Evolutionary conservation across 2,329 filamentous ascomycete genomes (phyloP).

Genomic region (Plectosphaerella cucumerina): DNA sequence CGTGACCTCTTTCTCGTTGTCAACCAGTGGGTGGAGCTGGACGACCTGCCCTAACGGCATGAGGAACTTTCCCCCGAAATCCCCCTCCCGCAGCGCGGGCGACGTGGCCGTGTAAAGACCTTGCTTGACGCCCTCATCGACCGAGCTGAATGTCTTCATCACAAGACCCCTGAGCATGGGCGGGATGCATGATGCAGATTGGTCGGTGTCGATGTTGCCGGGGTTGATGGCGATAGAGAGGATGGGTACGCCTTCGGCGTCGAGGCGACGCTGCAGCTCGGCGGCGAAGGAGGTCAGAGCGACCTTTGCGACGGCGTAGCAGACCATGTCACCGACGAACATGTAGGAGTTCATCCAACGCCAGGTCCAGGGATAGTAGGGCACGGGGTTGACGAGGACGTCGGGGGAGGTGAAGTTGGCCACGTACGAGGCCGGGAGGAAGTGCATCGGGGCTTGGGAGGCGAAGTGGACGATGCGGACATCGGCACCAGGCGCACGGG

Average conservation of each 20-base stretch:
- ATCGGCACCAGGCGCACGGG: constrained; percentile 11
- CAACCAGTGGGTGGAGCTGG: constrained; percentile 3
- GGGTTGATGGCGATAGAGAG: constrained; percentile 14
- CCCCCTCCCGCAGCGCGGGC: constrained; percentile 5
- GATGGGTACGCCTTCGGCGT: constrained; percentile 10
- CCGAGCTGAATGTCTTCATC: constrained; percentile 1
- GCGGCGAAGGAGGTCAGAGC: constrained; percentile 16
- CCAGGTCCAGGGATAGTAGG: constrained; percentile 12
- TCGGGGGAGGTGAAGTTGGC: constrained; percentile 14
- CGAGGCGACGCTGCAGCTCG: constrained; percentile 16
- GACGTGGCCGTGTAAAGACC: constrained; percentile 16
- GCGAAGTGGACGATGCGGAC: constrained; percentile 19
- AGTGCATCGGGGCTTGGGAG: constrained; percentile 11
- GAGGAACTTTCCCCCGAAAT: constrained; percentile 15
- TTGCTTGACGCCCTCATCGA: constrained; percentile 12
- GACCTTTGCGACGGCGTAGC: constrained; percentile 18
- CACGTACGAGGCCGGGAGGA: constrained; percentile 14
- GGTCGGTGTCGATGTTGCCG: constrained; percentile 11
- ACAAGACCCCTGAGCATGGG: constrained; percentile 6
- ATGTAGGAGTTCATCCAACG: constrained; percentile 4
- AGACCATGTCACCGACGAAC: constrained; percentile 16
- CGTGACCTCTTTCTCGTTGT: no score
- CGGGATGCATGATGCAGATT: neutral
- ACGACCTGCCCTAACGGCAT: constrained; percentile 10
- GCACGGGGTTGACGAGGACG: constrained; percentile 6